These are phyloP conservation scores for Cordyceps cateniannulata DNA, from an alignment of 2,329 filamentous ascomycete genomes.

Conservation along the genomic window DNA sequence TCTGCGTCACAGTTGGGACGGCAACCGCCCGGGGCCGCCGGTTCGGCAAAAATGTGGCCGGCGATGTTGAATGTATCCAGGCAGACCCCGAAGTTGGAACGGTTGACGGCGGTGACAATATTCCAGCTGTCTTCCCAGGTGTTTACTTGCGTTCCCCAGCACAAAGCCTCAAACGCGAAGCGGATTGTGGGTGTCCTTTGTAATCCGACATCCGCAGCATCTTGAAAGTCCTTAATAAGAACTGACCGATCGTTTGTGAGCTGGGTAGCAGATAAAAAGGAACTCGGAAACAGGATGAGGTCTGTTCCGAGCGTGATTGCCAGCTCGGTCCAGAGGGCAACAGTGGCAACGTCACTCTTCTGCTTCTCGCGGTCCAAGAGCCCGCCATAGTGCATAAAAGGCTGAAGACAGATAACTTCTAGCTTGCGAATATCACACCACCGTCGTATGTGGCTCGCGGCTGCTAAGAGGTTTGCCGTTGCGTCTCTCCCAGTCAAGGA, in stretches of 20 bases:
- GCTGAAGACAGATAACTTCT: constrained; percentile 62
- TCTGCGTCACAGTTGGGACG: constrained; percentile 46
- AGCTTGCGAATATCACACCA: constrained; percentile 53
- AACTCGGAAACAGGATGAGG: constrained; percentile 68
- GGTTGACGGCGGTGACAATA: constrained; percentile 54
- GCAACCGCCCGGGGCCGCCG: constrained; percentile 43
- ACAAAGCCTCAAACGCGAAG: constrained; percentile 66
- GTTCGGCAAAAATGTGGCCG: constrained; percentile 62
- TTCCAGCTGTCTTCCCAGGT: constrained; percentile 67
- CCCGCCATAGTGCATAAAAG: constrained; percentile 74
- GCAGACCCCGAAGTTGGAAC: constrained; percentile 67
- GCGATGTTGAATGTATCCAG: constrained; percentile 74
- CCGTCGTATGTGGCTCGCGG: constrained; percentile 48
- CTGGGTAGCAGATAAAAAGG: constrained; percentile 50
- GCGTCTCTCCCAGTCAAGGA: constrained; percentile 32
- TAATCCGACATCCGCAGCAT: constrained; percentile 60
- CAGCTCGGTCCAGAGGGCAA: constrained; percentile 64
- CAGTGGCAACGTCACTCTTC: constrained; percentile 49
- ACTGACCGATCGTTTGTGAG: constrained; percentile 41
- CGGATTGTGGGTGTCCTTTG: constrained; percentile 48
- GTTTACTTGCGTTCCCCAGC: constrained; percentile 62
- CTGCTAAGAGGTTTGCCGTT: constrained; percentile 41
- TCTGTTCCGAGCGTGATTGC: constrained; percentile 59
- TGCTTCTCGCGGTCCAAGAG: constrained; percentile 57
- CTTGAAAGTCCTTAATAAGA: constrained; percentile 55